phyloP scores from a whole-genome alignment of 2,329 filamentous ascomycete species.

The Ophiostoma australiae region DNA sequence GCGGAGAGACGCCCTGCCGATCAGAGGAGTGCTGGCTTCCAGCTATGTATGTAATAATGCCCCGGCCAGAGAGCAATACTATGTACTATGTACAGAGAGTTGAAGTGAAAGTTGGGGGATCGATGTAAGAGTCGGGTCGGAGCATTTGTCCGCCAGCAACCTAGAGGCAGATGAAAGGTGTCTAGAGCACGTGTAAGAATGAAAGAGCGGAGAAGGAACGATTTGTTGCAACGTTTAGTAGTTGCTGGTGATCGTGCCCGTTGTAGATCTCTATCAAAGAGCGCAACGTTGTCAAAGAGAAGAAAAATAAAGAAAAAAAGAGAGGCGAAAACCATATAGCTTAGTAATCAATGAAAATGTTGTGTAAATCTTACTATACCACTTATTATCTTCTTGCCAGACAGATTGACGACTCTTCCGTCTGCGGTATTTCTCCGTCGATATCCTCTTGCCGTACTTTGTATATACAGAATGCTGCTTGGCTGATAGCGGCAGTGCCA shows the following conservation, averaged over 20 bases:
- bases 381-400: neutral
- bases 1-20: neutral
- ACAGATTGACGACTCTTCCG: neutral
- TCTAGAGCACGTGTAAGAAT: too few species aligned
- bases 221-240: too few species aligned
- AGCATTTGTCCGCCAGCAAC: neutral
- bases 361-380: neutral
- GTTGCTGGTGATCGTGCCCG: too few species aligned
- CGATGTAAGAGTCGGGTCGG: neutral
- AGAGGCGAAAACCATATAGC: neutral
- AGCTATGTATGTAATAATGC: neutral
- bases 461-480: neutral
- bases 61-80: neutral
- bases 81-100: neutral
- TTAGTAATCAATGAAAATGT: neutral
- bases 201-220: neutral
- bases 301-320: too few species aligned
- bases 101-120: neutral
- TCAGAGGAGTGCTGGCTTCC: neutral
- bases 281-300: neutral
- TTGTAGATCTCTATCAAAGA: neutral
- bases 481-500: conserved; percentile 5
- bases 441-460: neutral
- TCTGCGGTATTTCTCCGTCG: neutral
- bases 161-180: neutral